Evolutionary conservation across 345 rosid species (phyloP), one percentile per base, ranked within the genome.

Genomic region (rapeseed (Brassica napus)): DNA sequence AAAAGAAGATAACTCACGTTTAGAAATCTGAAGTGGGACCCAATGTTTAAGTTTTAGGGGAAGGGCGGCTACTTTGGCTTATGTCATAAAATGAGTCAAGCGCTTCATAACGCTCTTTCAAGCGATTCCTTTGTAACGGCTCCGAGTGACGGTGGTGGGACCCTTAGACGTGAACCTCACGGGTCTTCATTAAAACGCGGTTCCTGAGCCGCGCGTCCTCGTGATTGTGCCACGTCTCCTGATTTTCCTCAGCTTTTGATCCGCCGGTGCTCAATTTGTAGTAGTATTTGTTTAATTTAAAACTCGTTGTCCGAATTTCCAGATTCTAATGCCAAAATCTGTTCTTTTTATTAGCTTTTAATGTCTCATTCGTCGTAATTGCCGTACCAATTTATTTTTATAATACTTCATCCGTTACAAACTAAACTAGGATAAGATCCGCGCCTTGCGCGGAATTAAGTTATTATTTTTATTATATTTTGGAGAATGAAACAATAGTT

Each of bases 201-300:
- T 64, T 71, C 58, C 73, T 65, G 8, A 71, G 77, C 77, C 83
- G 73, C 80, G 76, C 83, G 73, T 81, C 73, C 68, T 57, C 77
- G 83, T 65, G 83, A 81, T 65, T 75, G 24, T 42, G 72, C 79
- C 73, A 71, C 77, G 73, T 75, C 30, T 61, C 6, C 4, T n/a
- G 4, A 14, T 1, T 8, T 24, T 42, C 65, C 21, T 59, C 64
- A 9, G 23, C 74, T 72, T 49, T 73, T 68, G 49, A 73, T 55
- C 76, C 64, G 83, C 83, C 73, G 77, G 69, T 79, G 65, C 35
- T 67, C 35, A 12, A 49, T 4, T 42, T 59, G 61, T 10, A 39
- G 15, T 52, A 57, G 15, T 52, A 57, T 32, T 37, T 58, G 4
- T 30, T 49, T 16, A 11, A 44, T 31, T 47, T 70, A 31, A 59